Base-by-base conservation (phyloP, 805 yeast species). In the Sugiyamaella mastotermitis region DNA sequence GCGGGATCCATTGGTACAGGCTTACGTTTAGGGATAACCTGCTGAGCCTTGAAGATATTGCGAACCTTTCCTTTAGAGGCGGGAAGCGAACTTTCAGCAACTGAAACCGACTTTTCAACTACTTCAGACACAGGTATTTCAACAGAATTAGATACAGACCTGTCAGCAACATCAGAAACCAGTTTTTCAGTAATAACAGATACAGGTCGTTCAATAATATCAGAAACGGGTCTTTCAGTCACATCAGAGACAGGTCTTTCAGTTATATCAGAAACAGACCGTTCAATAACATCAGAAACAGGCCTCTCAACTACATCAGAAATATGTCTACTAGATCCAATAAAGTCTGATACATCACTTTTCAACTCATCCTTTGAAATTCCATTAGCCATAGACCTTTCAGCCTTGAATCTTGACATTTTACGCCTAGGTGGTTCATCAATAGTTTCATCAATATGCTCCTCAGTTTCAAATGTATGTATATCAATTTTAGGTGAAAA, bases 401-500 rank as follows among this genome's bases (percentile, higher is more conserved):
- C 47, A n/a, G 51, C 49, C 36, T 49, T 62, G 47, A 64, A 64
- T 13, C 54, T 50, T 0, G 66, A 60, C 0, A 48, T 41, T 33
- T 45, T 57, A 15, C 15, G 50, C 45, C 26, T n/a, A 11, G 35
- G 23, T 14, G 26, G 11, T 8, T 18, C 18, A 13, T 33, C 8
- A 14, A 9, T 10, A 5, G n/a, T 5, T 19, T 33, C 8, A 7
- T 27, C 14, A 6, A 27, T 27, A 7, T 10, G 9, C 18, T 27
- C 30, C 14, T 17, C 30, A 27, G 14, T 27, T 6, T 27, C 8
- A 27, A 11, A 66, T 40, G 76, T 77, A 44, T 77, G 78, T 7
- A 81, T 70, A 31, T 77, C 73, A 22, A 77, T 61, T 2, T 60
- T 60, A 1, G 66, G 65, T 0, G 78, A 66, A 58, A 80, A 80